Evolutionary conservation across 2,329 filamentous ascomycete species (phyloP).

Genomic region (Alternaria sp.): DNA sequence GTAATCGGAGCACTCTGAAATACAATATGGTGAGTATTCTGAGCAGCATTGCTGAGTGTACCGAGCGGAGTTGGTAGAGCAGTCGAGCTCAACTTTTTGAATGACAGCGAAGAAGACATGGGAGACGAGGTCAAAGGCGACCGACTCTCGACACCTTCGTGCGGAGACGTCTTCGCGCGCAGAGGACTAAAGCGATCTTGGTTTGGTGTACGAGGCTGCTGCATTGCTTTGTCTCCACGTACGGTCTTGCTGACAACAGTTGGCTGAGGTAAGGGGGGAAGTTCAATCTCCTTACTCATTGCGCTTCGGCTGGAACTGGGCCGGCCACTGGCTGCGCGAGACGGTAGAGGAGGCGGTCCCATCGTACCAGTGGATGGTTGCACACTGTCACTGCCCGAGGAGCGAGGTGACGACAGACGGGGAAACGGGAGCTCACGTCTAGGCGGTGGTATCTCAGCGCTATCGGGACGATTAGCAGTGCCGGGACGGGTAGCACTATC

Average conservation of each 20-base stretch:
- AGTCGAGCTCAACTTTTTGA: constrained; percentile 16
- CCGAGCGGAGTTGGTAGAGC: constrained; percentile 27
- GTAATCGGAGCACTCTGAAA: constrained; percentile 11
- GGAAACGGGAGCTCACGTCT: constrained; percentile 53
- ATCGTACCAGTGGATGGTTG: constrained; percentile 33
- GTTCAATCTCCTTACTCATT: constrained; percentile 28
- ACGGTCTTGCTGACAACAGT: constrained; percentile 32
- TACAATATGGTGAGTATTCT: constrained; percentile 10
- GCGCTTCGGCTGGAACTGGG: constrained; percentile 29
- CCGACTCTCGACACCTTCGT: constrained; percentile 15
- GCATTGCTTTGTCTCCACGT: constrained; percentile 8
- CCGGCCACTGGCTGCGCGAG: constrained; percentile 23
- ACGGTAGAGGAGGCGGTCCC: constrained; percentile 47
- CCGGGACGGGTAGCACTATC: not conserved
- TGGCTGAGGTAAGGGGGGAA: constrained; percentile 49
- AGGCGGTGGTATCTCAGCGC: constrained; percentile 41
- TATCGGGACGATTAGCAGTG: constrained; percentile 16
- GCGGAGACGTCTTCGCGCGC: constrained; percentile 4
- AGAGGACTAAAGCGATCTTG: constrained; percentile 5
- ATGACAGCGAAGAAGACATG: constrained; percentile 16
- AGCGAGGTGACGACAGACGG: constrained; percentile 39
- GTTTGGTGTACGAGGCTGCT: constrained; percentile 13
- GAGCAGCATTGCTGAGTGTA: constrained; percentile 18
- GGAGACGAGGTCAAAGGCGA: constrained; percentile 17
- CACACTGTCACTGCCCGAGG: constrained; percentile 33